Evolutionary conservation across 2,329 filamentous ascomycete genomes (phyloP).

Genomic region (Rosellinia necatrix): DNA sequence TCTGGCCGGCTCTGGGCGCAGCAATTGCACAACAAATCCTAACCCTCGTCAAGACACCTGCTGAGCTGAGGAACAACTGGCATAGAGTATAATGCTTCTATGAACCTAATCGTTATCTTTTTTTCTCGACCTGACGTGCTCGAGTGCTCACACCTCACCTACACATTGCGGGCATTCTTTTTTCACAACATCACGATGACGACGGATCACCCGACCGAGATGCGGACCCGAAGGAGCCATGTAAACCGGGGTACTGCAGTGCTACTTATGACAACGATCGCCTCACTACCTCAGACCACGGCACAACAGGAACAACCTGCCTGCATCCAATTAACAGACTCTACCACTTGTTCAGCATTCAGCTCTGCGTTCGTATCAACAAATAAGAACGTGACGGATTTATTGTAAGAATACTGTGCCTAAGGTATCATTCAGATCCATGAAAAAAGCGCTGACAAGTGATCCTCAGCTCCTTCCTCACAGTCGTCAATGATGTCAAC

Average conservation of each 20-base stretch:
- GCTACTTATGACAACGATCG: slow-evolving; percentile 31
- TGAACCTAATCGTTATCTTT: slow-evolving; percentile 29
- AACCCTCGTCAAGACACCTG: slow-evolving; percentile 29
- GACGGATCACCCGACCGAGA: slow-evolving; percentile 11
- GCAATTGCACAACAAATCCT: neutral
- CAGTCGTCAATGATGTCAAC: slow-evolving; percentile 73
- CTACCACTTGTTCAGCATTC: slow-evolving; percentile 45
- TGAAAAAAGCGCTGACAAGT: slow-evolving; percentile 15
- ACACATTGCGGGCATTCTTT: slow-evolving; percentile 7
- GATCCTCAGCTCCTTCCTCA: slow-evolving; percentile 74
- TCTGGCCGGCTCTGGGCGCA: slow-evolving; percentile 1
- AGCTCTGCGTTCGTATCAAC: slow-evolving; percentile 45
- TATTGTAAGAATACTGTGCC: slow-evolving; percentile 33
- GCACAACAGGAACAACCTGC: slow-evolving; percentile 31
- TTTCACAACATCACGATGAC: slow-evolving; percentile 25
- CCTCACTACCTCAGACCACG: slow-evolving; percentile 31
- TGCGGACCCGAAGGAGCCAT: slow-evolving; percentile 19
- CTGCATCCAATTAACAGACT: slow-evolving; percentile 45
- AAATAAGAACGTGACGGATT: slow-evolving; percentile 35
- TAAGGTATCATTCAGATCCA: slow-evolving; percentile 13
- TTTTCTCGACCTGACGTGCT: slow-evolving; percentile 21
- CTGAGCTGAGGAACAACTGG: slow-evolving; percentile 37
- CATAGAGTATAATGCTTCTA: slow-evolving; percentile 35
- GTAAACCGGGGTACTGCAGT: slow-evolving; percentile 25
- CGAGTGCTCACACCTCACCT: slow-evolving; percentile 13